A percentile compares a stretch with the other conserved stretches of the same genome.
Evolutionary conservation across 1,284 basidiomycete species (phyloP).

Genomic region (Rhodotorula sp.): DNA sequence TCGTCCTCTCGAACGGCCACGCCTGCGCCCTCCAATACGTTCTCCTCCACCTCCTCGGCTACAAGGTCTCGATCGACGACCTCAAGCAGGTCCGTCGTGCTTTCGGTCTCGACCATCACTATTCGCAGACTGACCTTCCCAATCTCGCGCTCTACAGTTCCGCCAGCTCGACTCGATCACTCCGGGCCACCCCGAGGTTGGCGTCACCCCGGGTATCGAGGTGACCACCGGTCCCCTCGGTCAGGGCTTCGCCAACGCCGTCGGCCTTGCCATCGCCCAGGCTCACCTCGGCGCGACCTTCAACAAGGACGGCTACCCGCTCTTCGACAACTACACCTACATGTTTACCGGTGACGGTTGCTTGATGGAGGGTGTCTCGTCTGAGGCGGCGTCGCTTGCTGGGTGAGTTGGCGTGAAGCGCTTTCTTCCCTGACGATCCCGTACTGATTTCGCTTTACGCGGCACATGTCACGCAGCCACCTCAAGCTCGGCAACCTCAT

Average conservation of each 20-base stretch:
- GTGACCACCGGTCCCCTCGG: slow-evolving; percentile 95
- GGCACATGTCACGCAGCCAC: slow-evolving; percentile 58
- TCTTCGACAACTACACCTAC: slow-evolving; percentile 82
- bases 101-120: no score
- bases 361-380: slow-evolving; percentile 91
- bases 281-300: slow-evolving; percentile 83
- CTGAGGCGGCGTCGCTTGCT: slow-evolving; percentile 86
- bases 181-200: slow-evolving; percentile 71
- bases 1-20: slow-evolving; percentile 79
- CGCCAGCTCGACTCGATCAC: slow-evolving; percentile 80
- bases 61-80: slow-evolving; percentile 79
- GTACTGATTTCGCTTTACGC: background rate
- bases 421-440: slow-evolving; percentile 8
- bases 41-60: slow-evolving; percentile 77
- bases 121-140: background rate
- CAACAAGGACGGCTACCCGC: slow-evolving; percentile 81
- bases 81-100: slow-evolving; percentile 69
- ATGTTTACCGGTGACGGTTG: slow-evolving; percentile 90
- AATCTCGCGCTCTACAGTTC: slow-evolving; percentile 34
- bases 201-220: slow-evolving; percentile 89
- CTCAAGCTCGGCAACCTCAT: slow-evolving; percentile 90
- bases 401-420: slow-evolving; percentile 51
- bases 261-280: slow-evolving; percentile 90
- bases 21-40: slow-evolving; percentile 66
- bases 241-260: slow-evolving; percentile 88